Evolutionary conservation across 2,329 filamentous ascomycete species (phyloP).

Genomic region (Stagonosporopsis cucurbitacearum): DNA sequence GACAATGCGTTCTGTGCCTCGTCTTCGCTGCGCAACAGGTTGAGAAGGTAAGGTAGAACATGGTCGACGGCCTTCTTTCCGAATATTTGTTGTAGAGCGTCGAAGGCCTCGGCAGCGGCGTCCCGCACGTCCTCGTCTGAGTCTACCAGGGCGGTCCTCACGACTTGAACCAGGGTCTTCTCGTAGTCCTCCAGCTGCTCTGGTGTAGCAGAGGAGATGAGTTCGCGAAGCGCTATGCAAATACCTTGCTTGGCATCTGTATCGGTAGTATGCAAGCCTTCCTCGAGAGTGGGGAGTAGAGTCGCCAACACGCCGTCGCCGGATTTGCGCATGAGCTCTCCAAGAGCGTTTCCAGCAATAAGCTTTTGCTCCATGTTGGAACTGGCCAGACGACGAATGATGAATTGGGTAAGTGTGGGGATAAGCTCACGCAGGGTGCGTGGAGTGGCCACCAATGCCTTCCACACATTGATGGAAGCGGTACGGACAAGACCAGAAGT

Average conservation of each 20-base stretch:
- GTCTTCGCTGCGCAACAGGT: conserved; percentile 81
- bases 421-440: conserved; percentile 93
- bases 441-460: conserved; percentile 90
- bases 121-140: conserved; percentile 89
- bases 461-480: conserved; percentile 93
- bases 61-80: conserved; percentile 96
- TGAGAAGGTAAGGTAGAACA: conserved; percentile 90
- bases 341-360: conserved; percentile 95
- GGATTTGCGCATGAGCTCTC: conserved; percentile 95
- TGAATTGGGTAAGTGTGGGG: conserved; percentile 90
- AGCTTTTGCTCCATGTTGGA: conserved; percentile 99
- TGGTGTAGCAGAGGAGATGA: conserved; percentile 85
- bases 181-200: conserved; percentile 94
- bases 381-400: conserved; percentile 91
- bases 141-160: conserved; percentile 90
- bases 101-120: conserved; percentile 95
- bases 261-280: conserved; percentile 88
- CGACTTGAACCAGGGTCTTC: conserved; percentile 91
- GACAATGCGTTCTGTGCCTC: conserved; percentile 91
- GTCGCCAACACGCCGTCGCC: conserved; percentile 91
- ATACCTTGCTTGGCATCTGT: conserved; percentile 96
- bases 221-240: conserved; percentile 91
- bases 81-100: conserved; percentile 89
- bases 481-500: conserved; percentile 89
- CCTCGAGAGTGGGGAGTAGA: conserved; percentile 88